Base-by-base conservation (phyloP, 176 grass and related monocot genomes). In the Raddia distichophylla region DNA sequence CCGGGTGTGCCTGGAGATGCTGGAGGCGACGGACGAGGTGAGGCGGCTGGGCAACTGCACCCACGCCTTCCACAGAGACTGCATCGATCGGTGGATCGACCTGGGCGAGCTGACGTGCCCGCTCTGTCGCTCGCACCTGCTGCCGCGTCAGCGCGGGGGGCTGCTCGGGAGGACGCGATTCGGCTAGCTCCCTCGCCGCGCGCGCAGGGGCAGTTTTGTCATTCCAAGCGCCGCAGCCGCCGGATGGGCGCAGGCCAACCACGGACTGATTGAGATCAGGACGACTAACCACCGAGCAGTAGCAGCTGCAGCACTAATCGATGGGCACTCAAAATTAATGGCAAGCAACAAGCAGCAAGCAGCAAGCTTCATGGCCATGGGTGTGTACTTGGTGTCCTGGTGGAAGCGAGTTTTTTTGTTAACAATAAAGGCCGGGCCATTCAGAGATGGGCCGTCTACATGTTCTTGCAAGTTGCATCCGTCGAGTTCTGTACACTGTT, bases 41-140 rank as follows among this genome's bases (percentile, higher is more conserved):
- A 79, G 94, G 69, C 74, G 70, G 79, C 91, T 97, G 27, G 89
- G 87, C 18, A 97, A 91, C 86, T 97, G 94, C 45, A 2, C 51
- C 18, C 94, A 97, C 71, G 89, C 86, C 16, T 97, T 91, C 79
- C 91, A 97, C 81, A 80, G 37, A 51, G 82, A 11, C 52, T 97
- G 91, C 87, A 87, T 97, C 81, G 94, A 97, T 86, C 82, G 75
- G 2, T 97, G 94, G 94, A 91, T 97, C 64, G 91, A 94, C 40
- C 7, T 85, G 59, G 88, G 91, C 33, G 88, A 90, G 76, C 34
- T 69, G 67, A 88, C 89, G 54, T 97, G 94, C 69, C 94, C 94
- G 17, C 55, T 94, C 6, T 97, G 94, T 66, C 84, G 91, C n/a
- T 61, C 91, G 11, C 16, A 84, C 60, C 67, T 97, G 14, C 64